phyloP scores from a whole-genome alignment of 2,329 filamentous ascomycete species.

The Ophioceras dolichostomum region DNA sequence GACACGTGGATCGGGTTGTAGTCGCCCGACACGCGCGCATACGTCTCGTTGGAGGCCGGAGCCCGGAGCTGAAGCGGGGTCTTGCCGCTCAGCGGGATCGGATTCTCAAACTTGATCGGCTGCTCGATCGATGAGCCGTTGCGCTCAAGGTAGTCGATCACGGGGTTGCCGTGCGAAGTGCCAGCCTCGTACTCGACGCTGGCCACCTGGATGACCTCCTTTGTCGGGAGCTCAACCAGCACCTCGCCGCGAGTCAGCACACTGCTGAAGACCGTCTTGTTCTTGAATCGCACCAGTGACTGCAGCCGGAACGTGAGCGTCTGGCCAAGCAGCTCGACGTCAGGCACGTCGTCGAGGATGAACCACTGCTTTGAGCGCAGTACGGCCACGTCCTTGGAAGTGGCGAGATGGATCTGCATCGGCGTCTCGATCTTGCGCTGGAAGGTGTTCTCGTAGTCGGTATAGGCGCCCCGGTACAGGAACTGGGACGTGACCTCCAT shows the following conservation, averaged over 20 bases:
- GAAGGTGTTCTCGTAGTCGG: conserved; percentile 96
- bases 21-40: conserved; percentile 93
- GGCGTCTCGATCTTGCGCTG: conserved; percentile 93
- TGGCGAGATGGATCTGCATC: conserved; percentile 80
- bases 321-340: conserved; percentile 81
- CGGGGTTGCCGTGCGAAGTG: conserved; percentile 86
- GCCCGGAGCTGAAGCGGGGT: conserved; percentile 79
- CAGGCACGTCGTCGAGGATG: conserved; percentile 56
- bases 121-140: conserved; percentile 90
- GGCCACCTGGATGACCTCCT: conserved; percentile 95
- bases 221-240: conserved; percentile 84
- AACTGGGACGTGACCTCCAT: conserved; percentile 99
- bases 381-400: conserved; percentile 84
- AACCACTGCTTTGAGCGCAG: conserved; percentile 98
- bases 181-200: conserved; percentile 93
- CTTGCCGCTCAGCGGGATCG: conserved; percentile 90
- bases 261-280: conserved; percentile 79
- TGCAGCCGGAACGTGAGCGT: conserved; percentile 94
- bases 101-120: conserved; percentile 92
- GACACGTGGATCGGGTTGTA: conserved; percentile 99
- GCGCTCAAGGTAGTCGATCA: conserved; percentile 89
- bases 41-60: conserved; percentile 93
- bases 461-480: conserved; percentile 86
- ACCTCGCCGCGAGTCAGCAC: conserved; percentile 91
- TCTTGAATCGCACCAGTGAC: conserved; percentile 87